Evolutionary conservation across 148 eudicot species (phyloP).

Genomic region (Vaccinium corymbosum): DNA sequence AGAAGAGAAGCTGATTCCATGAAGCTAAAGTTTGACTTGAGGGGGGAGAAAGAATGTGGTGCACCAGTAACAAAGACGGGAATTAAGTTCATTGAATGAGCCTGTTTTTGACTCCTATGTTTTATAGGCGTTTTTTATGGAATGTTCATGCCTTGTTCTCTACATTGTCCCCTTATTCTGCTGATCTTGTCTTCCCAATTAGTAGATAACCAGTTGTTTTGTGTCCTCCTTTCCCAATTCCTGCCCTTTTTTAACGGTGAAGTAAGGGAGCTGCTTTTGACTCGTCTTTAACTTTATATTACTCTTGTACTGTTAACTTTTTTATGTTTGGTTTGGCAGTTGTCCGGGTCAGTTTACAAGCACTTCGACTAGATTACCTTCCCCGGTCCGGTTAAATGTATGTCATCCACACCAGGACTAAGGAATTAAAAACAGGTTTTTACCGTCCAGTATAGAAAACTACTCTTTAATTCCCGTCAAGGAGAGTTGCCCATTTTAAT

Average conservation of each 20-base stretch:
- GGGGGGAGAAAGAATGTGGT: slow-evolving; percentile 22
- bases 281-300: neutral
- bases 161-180: slow-evolving; percentile 21
- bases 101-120: slow-evolving; percentile 10
- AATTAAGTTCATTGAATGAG: neutral
- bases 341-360: too few relatives aligned
- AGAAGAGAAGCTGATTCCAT: slow-evolving; percentile 65
- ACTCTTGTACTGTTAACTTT: neutral
- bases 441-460: too few relatives aligned
- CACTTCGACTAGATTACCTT: too few relatives aligned
- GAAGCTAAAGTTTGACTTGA: slow-evolving; percentile 12
- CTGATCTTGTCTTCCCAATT: slow-evolving; percentile 30
- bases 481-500: too few relatives aligned
- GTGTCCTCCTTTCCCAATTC: neutral
- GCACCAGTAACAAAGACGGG: slow-evolving; percentile 10
- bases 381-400: too few relatives aligned
- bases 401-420: too few relatives aligned
- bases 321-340: too few relatives aligned
- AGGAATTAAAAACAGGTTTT: too few relatives aligned
- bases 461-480: too few relatives aligned
- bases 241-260: neutral
- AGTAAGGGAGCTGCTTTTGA: slow-evolving; percentile 4
- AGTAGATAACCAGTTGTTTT: neutral
- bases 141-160: slow-evolving; percentile 14
- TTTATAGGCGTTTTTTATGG: slow-evolving; percentile 1